Percentiles rank a stretch among this genome's conserved stretches.
Evolutionary conservation across 2,329 filamentous ascomycete species (phyloP).

Genomic region (Coniella lustricola): DNA sequence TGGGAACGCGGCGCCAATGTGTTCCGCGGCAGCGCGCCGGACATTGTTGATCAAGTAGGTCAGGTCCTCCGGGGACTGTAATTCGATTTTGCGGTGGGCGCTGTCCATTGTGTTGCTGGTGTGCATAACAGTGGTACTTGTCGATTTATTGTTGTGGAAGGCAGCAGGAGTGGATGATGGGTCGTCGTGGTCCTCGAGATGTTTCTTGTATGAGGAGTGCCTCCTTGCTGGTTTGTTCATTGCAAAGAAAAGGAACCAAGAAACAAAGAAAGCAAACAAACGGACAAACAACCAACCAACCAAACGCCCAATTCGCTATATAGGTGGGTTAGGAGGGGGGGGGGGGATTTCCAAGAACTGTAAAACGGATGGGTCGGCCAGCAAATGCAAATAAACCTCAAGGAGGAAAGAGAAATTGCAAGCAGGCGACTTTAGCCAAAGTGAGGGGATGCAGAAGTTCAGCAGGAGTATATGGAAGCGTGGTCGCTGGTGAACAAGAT

Average conservation of each 20-base stretch:
- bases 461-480: too few species aligned
- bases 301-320: too few species aligned
- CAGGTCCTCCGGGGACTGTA: conserved; percentile 69
- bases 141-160: background rate
- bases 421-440: too few species aligned
- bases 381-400: too few species aligned
- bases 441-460: too few species aligned
- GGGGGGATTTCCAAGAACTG: too few species aligned
- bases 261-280: background rate
- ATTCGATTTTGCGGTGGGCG: conserved; percentile 67
- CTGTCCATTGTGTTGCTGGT: conserved; percentile 23
- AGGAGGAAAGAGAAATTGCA: too few species aligned
- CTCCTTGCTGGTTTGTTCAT: conserved; percentile 16
- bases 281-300: too few species aligned
- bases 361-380: too few species aligned
- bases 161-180: background rate
- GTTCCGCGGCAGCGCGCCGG: conserved; percentile 58
- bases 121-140: background rate
- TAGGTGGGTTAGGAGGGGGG: too few species aligned
- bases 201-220: conserved; percentile 15
- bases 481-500: background rate
- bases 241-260: background rate
- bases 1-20: conserved; percentile 62
- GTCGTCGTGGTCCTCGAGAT: background rate
- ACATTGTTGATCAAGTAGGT: conserved; percentile 63